Conservation (phyloP, 2,329 filamentous ascomycete genomes). For the Xylariaceae sp. region DNA sequence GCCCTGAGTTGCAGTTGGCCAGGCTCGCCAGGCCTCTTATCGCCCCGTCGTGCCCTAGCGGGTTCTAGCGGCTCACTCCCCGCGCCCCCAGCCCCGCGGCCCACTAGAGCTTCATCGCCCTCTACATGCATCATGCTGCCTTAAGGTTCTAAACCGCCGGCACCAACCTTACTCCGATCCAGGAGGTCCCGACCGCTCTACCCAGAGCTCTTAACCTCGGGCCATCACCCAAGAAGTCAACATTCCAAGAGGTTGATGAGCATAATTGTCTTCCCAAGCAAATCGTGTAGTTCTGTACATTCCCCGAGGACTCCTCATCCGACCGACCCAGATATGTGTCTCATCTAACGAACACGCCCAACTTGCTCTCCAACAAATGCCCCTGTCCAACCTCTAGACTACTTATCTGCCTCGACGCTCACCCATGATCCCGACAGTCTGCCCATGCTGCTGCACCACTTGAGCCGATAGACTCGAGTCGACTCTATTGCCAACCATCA, state of each 20-base stretch:
- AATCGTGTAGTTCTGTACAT: no score
- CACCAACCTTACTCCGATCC: conserved; percentile 9
- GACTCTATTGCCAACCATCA: conserved; percentile 12
- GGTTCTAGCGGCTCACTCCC: conserved; percentile 12
- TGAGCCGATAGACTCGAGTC: conserved; percentile 7
- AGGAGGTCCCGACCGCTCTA: conserved; percentile 5
- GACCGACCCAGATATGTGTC: no score
- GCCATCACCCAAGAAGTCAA: no score
- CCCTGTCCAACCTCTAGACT: not conserved
- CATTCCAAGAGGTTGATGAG: no score
- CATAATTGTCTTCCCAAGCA: no score
- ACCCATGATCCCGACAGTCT: conserved; percentile 11
- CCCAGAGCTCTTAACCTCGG: no score
- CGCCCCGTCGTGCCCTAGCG: no score
- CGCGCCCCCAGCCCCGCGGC: conserved; percentile 13
- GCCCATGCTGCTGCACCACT: conserved; percentile 2
- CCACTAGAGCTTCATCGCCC: conserved; percentile 12
- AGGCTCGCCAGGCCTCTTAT: no score
- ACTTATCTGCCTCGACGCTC: not conserved
- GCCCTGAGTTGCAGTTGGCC: conserved; percentile 3
- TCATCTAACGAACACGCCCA: not conserved
- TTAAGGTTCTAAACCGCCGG: not conserved
- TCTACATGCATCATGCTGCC: not conserved
- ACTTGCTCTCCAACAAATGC: not conserved
- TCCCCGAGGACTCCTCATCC: no score